Evolutionary conservation across 805 yeast genomes (phyloP), one percentile per base, ranked within the genome.

Genomic region (Starmerella floris): DNA sequence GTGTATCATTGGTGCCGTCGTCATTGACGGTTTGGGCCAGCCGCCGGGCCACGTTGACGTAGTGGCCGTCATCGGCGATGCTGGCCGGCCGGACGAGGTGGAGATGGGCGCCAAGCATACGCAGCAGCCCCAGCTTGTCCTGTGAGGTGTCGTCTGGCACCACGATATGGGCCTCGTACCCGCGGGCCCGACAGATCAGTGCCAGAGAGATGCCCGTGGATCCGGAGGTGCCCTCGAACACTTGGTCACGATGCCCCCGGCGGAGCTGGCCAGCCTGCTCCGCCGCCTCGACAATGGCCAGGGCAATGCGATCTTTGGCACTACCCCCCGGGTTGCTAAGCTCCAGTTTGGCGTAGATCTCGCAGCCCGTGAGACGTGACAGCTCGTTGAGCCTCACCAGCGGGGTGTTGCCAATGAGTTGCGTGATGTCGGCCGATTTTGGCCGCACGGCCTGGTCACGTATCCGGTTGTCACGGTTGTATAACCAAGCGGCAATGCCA

Each of bases 191-290:
- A 49, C 94, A 83, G n/a, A 91, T 68, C 61, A 85, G 74, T 0
- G 96, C 95, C 53, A 88, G 72, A 1, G 95, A 83, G 11, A 91
- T 91, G 2, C 98, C 98, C 0, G 98, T 88, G 0, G 96, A 85
- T 0, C 98, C 98, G 10, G 91, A 79, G 0, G 98, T 91, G 6
- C 98, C 98, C 63, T 88, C 98, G 59, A 77, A 85, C 1, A 88
- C 79, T 13, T 76, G 67, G 54, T 83, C 91, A 1, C 82, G 84
- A 40, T 68, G 62, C 34, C 73, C 59, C 0, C 83, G 81, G 4
- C 64, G 57, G 31, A 87, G 59, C 5, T 65, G 56, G 0, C 91
- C 91, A 36, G 54, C 39, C 4, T 51, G 42, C 56, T 83, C 94
- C 43, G 80, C 81, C 20, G 74, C 73, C 43, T 73, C 65, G 16